phyloP scores from a whole-genome alignment of 2,329 filamentous ascomycete species.

The Colletotrichum karsti region DNA sequence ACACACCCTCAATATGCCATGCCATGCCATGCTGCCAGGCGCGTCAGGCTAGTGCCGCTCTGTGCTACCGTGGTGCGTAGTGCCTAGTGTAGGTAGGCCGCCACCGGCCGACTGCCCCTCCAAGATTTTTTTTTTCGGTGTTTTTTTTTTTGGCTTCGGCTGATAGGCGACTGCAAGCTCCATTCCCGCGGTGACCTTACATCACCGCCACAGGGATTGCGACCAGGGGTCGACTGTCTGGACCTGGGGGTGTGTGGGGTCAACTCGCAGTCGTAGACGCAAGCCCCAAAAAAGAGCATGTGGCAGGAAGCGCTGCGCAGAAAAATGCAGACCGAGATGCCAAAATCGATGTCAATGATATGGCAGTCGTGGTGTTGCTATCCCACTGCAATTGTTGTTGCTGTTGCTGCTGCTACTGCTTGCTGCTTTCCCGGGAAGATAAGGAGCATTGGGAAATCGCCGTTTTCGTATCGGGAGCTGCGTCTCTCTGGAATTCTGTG shows the following conservation, averaged over 20 bases:
- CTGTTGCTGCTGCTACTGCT: neutral
- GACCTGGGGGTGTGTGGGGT: slow-evolving; percentile 28
- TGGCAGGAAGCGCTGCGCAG: slow-evolving; percentile 4
- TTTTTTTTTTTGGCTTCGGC: slow-evolving; percentile 17
- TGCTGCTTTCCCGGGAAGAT: neutral
- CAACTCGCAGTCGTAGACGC: slow-evolving; percentile 15
- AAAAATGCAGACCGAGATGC: slow-evolving; percentile 2
- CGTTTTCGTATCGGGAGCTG: slow-evolving; percentile 14
- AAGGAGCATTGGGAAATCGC: neutral
- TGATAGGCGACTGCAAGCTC: slow-evolving; percentile 29
- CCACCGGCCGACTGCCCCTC: slow-evolving; percentile 27
- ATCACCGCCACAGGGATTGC: slow-evolving; percentile 28
- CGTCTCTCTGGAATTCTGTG: neutral
- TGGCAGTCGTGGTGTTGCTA: neutral
- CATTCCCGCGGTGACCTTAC: slow-evolving; percentile 29
- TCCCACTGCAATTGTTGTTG: neutral
- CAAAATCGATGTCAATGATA: neutral
- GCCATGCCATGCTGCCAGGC: neutral
- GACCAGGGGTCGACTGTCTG: slow-evolving; percentile 12
- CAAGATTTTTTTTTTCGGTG: slow-evolving; percentile 12
- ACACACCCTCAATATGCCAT: slow-evolving; percentile 4
- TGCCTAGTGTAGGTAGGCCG: slow-evolving; percentile 22
- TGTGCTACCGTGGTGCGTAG: too few species aligned
- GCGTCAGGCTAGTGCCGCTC: neutral
- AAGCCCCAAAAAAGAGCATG: slow-evolving; percentile 21